Conservation (phyloP, 495 filamentous ascomycete species). For the Emericellopsis terricola region DNA sequence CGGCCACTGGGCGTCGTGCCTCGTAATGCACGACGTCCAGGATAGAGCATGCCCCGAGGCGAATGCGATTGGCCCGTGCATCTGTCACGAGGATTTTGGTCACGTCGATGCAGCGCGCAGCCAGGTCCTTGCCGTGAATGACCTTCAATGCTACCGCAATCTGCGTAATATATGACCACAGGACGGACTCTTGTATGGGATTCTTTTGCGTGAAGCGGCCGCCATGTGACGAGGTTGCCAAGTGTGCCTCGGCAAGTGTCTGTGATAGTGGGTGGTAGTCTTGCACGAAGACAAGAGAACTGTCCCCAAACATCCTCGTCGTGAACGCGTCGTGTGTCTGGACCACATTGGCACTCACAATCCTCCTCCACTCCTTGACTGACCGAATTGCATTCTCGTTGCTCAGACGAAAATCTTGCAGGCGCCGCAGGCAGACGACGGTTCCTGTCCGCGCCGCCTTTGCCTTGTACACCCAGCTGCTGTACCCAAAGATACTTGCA, state of each 20-base stretch:
- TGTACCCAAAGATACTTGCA: slow-evolving; percentile 58
- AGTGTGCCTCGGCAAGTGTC: slow-evolving; percentile 72
- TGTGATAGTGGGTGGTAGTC: slow-evolving; percentile 86
- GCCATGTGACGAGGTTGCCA: slow-evolving; percentile 25
- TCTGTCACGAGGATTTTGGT: slow-evolving; percentile 76
- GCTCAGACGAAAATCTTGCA: slow-evolving; percentile 66
- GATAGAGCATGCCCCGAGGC: slow-evolving; percentile 74
- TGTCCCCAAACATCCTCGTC: slow-evolving; percentile 80
- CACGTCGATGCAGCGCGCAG: slow-evolving; percentile 64
- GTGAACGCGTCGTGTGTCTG: slow-evolving; percentile 86
- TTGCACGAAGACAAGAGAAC: slow-evolving; percentile 83
- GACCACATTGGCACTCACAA: slow-evolving; percentile 68
- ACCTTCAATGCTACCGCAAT: slow-evolving; percentile 74
- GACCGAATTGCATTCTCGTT: slow-evolving; percentile 75
- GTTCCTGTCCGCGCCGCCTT: slow-evolving; percentile 71
- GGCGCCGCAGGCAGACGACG: slow-evolving; percentile 63
- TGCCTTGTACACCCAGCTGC: slow-evolving; percentile 93
- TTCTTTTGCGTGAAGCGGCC: slow-evolving; percentile 20
- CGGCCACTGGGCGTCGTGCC: slow-evolving; percentile 38
- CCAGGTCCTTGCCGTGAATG: slow-evolving; percentile 66
- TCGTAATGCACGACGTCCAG: slow-evolving; percentile 76
- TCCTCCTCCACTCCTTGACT: slow-evolving; percentile 70
- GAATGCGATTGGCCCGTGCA: slow-evolving; percentile 66
- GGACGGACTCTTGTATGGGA: slow-evolving; percentile 52
- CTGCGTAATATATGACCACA: slow-evolving; percentile 90